These are phyloP conservation scores for Penicillium cataractarum DNA, from an alignment of 495 filamentous ascomycete species.

Conservation along the genomic window DNA sequence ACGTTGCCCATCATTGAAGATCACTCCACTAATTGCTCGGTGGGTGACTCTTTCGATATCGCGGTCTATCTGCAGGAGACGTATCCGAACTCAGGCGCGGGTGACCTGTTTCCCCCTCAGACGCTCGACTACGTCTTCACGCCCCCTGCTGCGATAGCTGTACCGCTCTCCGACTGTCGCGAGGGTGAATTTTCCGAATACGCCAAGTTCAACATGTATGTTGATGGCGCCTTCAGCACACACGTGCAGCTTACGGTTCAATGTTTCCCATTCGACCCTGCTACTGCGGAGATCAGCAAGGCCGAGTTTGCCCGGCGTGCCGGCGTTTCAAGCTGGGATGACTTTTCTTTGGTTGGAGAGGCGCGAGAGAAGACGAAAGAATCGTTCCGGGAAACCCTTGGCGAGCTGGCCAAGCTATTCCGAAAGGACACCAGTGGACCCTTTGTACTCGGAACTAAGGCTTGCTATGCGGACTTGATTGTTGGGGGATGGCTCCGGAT, in stretches of 20 bases:
- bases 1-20: conserved; percentile 64
- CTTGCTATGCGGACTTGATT: conserved; percentile 64
- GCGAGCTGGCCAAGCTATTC: conserved; percentile 49
- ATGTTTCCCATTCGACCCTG: conserved; percentile 50
- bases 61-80: conserved; percentile 57
- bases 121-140: conserved; percentile 30
- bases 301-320: conserved; percentile 51
- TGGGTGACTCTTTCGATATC: conserved; percentile 70
- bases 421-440: conserved; percentile 45
- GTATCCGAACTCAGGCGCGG: conserved; percentile 44
- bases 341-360: conserved; percentile 47
- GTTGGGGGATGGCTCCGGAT: conserved; percentile 64
- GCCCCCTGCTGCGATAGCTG: conserved; percentile 11
- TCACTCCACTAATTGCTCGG: conserved; percentile 32
- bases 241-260: conserved; percentile 37
- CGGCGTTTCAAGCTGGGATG: conserved; percentile 50
- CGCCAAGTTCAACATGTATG: conserved; percentile 47
- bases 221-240: conserved; percentile 54
- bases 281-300: conserved; percentile 40
- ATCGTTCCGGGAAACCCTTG: conserved; percentile 45
- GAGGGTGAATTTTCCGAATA: conserved; percentile 29
- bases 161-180: conserved; percentile 34
- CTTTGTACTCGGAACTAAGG: conserved; percentile 49
- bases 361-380: conserved; percentile 37
- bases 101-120: conserved; percentile 46